These are phyloP conservation scores for Fusarium staphyleae DNA, from an alignment of 2,329 filamentous ascomycete species.

Conservation along the genomic window DNA sequence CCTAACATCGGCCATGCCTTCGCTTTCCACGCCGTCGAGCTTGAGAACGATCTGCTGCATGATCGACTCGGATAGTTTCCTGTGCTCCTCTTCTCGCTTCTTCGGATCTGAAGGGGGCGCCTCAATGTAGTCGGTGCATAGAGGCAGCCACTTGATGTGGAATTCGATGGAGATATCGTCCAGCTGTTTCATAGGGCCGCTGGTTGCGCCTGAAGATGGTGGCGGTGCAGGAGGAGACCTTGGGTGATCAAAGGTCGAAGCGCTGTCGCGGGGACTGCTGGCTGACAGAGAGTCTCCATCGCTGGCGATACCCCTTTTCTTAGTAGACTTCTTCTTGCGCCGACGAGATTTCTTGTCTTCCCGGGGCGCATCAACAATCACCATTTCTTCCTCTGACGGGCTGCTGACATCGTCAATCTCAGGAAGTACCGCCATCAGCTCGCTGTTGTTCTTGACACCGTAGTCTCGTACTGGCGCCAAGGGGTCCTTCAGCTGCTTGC, in stretches of 20 bases:
- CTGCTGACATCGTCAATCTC: slow-evolving; percentile 49
- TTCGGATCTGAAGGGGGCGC: slow-evolving; percentile 70
- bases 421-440: slow-evolving; percentile 60
- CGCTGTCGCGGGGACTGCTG: slow-evolving; percentile 56
- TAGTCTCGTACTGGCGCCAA: slow-evolving; percentile 65
- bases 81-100: slow-evolving; percentile 77
- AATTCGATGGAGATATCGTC: slow-evolving; percentile 72
- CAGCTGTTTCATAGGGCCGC: slow-evolving; percentile 61
- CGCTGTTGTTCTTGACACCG: slow-evolving; percentile 66
- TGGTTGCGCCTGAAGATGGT: slow-evolving; percentile 43
- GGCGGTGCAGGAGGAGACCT: slow-evolving; percentile 35
- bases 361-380: slow-evolving; percentile 52
- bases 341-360: slow-evolving; percentile 48
- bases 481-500: slow-evolving; percentile 71
- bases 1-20: slow-evolving; percentile 71
- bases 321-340: slow-evolving; percentile 53
- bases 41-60: slow-evolving; percentile 80
- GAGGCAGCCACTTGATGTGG: slow-evolving; percentile 67
- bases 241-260: slow-evolving; percentile 47
- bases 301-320: slow-evolving; percentile 39
- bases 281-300: slow-evolving; percentile 49
- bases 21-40: slow-evolving; percentile 77
- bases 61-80: slow-evolving; percentile 76
- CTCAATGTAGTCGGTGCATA: slow-evolving; percentile 67
- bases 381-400: slow-evolving; percentile 54